These are phyloP conservation scores for Ramaria sp. DNA, from an alignment of 768 basidiomycete genomes.

Conservation along the genomic window DNA sequence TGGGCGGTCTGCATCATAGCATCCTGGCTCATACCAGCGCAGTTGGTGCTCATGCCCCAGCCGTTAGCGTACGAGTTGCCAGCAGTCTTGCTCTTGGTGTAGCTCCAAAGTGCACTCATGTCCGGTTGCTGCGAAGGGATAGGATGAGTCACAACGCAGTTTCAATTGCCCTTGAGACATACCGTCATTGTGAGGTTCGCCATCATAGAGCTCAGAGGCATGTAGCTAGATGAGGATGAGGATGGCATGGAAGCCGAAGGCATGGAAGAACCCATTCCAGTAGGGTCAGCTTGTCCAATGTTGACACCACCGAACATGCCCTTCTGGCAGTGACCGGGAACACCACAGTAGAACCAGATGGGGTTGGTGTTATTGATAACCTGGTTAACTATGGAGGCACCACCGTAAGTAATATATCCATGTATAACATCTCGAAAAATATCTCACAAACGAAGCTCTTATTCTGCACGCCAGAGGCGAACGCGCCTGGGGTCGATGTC, in stretches of 20 bases:
- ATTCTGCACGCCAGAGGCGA: slow-evolving; percentile 58
- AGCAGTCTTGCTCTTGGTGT: slow-evolving; percentile 37
- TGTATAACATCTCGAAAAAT: not conserved
- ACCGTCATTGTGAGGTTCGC: slow-evolving; percentile 4
- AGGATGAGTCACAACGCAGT: slow-evolving; percentile 5
- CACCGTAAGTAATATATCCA: not conserved
- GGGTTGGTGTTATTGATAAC: slow-evolving; percentile 64
- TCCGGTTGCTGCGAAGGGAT: slow-evolving; percentile 35
- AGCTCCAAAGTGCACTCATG: slow-evolving; percentile 44
- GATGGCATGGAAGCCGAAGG: not conserved
- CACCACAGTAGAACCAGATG: slow-evolving; percentile 67
- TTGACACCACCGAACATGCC: slow-evolving; percentile 73
- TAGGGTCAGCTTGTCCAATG: slow-evolving; percentile 38
- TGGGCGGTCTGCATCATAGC: slow-evolving; percentile 43
- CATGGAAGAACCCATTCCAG: not conserved
- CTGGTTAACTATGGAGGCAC: slow-evolving; percentile 42
- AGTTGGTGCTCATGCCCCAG: slow-evolving; percentile 59
- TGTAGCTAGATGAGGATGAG: slow-evolving; percentile 28
- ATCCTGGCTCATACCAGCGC: slow-evolving; percentile 35
- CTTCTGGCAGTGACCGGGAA: slow-evolving; percentile 62
- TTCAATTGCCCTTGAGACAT: not conserved
- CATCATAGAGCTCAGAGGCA: slow-evolving; percentile 31
- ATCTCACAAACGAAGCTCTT: slow-evolving; percentile 46
- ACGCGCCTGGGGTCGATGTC: slow-evolving; percentile 37
- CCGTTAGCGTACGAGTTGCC: slow-evolving; percentile 34